These are phyloP conservation scores for Aspergillus ustus DNA, from an alignment of 2,329 filamentous ascomycete genomes.

Conservation along the genomic window DNA sequence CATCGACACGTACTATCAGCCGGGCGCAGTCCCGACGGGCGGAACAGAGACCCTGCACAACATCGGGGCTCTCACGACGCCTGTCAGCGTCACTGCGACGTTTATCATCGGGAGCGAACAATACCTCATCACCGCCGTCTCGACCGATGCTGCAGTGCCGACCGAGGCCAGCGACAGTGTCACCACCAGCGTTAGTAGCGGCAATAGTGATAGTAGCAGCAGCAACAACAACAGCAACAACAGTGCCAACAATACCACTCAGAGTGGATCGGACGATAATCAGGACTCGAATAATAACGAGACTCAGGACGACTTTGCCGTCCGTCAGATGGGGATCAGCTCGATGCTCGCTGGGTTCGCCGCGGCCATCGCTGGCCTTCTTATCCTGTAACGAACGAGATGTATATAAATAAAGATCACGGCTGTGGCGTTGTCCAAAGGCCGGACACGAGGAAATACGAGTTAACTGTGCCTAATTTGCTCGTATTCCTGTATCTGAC, in stretches of 20 bases:
- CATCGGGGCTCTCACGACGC: slow-evolving; percentile 5
- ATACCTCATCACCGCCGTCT: background rate
- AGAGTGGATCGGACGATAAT: background rate
- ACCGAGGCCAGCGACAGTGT: background rate
- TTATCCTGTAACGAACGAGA: background rate
- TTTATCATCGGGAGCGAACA: background rate
- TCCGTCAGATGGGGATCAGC: background rate
- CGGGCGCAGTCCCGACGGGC: background rate
- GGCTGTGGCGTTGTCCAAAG: background rate
- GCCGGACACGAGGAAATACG: background rate
- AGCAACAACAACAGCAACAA: background rate
- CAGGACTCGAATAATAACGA: background rate
- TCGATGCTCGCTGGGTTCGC: background rate
- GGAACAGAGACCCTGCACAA: slow-evolving; percentile 12
- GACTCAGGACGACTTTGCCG: background rate
- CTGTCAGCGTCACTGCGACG: background rate
- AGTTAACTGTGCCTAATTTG: background rate
- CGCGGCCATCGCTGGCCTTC: background rate
- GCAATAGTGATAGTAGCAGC: background rate
- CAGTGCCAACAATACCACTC: background rate
- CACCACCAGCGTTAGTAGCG: background rate
- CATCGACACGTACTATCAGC: slow-evolving; percentile 8
- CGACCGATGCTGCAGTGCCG: slow-evolving; percentile 7
- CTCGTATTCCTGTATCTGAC: background rate
- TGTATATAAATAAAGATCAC: background rate